Evolutionary conservation across 306 rosid species (phyloP).

Genomic region (Prunus davidiana): DNA sequence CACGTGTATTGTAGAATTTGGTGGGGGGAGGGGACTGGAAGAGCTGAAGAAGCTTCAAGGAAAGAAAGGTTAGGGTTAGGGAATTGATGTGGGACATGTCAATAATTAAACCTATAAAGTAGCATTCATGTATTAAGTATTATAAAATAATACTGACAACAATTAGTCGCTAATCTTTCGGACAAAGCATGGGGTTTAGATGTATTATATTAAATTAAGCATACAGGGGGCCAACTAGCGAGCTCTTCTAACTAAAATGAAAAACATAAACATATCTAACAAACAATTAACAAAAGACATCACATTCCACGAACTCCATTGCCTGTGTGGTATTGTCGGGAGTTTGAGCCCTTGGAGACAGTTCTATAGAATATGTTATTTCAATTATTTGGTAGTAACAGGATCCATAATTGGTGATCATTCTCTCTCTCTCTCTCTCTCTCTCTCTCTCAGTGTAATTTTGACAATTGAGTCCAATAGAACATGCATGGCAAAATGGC

Average conservation of each 20-base stretch:
- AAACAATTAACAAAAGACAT: slow-evolving; percentile 8
- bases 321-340: slow-evolving; percentile 11
- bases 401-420: slow-evolving; percentile 13
- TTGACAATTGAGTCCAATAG: background rate
- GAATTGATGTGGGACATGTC: slow-evolving; percentile 13
- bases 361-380: slow-evolving; percentile 1
- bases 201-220: background rate
- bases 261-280: background rate
- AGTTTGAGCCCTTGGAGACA: slow-evolving; percentile 6
- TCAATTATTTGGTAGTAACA: background rate
- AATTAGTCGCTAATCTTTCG: background rate
- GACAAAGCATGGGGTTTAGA: slow-evolving; percentile 5
- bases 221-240: slow-evolving; percentile 5
- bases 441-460: background rate
- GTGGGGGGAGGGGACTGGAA: slow-evolving; percentile 7
- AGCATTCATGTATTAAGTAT: background rate
- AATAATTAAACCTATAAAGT: slow-evolving; percentile 14
- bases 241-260: background rate
- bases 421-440: background rate
- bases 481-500: slow-evolving; percentile 7
- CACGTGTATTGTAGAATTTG: slow-evolving; percentile 22
- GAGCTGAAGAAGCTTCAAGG: slow-evolving; percentile 50
- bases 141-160: background rate
- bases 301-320: slow-evolving; percentile 21
- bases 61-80: slow-evolving; percentile 1